These are phyloP conservation scores for Coemansia sp. DNA, from an alignment of 192 early-diverging fungal genomes.

Conservation along the genomic window DNA sequence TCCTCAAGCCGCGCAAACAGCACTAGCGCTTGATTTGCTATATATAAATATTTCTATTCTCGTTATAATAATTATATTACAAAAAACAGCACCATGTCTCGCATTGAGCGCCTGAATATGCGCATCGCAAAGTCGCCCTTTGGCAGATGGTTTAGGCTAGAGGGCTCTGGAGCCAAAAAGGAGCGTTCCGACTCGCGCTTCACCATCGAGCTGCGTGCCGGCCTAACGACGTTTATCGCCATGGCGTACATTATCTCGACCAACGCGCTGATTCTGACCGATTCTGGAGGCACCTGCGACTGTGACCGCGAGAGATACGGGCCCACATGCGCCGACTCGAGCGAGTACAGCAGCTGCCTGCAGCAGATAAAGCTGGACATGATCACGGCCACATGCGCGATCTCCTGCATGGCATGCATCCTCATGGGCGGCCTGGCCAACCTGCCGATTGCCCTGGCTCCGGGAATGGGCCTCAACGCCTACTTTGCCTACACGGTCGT, in stretches of 20 bases:
- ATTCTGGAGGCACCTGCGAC: constrained; percentile 75
- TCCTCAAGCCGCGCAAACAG: too few species aligned
- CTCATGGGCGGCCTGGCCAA: constrained; percentile 71
- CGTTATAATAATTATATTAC: too few species aligned
- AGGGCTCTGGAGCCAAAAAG: constrained; percentile 55
- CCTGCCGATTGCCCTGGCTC: constrained; percentile 74
- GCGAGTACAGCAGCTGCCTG: constrained; percentile 61
- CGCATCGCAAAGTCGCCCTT: constrained; percentile 54
- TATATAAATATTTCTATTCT: too few species aligned
- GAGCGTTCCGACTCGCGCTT: constrained; percentile 64
- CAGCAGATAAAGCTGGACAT: constrained; percentile 63
- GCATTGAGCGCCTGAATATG: constrained; percentile 55
- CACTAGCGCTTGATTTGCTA: too few species aligned
- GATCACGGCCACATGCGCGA: constrained; percentile 69
- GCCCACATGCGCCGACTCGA: constrained; percentile 55
- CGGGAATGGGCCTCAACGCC: constrained; percentile 80
- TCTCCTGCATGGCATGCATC: constrained; percentile 61
- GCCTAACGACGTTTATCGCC: constrained; percentile 64
- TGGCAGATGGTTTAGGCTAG: constrained; percentile 62
- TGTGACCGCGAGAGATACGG: constrained; percentile 56
- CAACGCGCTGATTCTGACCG: constrained; percentile 70
- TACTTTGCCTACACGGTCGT: constrained; percentile 85
- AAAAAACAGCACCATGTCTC: too few species aligned
- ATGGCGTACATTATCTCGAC: constrained; percentile 75
- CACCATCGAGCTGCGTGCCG: constrained; percentile 65